phyloP scores from a whole-genome alignment of 306 rosid species.

The Vicia sativa region DNA sequence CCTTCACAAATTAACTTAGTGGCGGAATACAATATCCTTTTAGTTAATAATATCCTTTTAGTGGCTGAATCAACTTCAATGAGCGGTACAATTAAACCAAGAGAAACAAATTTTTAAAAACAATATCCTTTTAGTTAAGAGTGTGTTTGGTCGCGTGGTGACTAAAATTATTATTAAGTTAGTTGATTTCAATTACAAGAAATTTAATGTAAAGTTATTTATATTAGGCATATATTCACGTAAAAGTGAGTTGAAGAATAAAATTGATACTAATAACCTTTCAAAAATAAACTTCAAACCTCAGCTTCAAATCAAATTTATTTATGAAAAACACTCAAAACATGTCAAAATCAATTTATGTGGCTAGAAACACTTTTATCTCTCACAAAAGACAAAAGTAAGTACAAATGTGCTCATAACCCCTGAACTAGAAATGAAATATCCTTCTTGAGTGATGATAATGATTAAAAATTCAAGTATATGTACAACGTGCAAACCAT shows the following conservation, averaged over 20 bases:
- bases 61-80: not conserved
- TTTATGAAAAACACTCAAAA: not conserved
- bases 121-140: slow-evolving; percentile 20
- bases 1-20: no score
- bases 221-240: not conserved
- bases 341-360: not conserved
- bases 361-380: not conserved
- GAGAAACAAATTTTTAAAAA: slow-evolving; percentile 7
- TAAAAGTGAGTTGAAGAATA: not conserved
- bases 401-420: not conserved
- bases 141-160: no score
- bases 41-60: no score
- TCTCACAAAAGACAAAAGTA: not conserved
- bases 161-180: no score
- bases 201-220: not conserved
- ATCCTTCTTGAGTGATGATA: not conserved
- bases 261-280: no score
- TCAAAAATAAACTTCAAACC: not conserved
- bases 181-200: not conserved
- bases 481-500: not conserved
- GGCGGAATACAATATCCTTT: no score
- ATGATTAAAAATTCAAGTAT: not conserved
- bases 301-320: not conserved
- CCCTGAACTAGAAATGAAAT: not conserved
- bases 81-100: slow-evolving; percentile 10